Evolutionary conservation across 1,139 yeast species (phyloP).

Genomic region (Taiozyma sp.): DNA sequence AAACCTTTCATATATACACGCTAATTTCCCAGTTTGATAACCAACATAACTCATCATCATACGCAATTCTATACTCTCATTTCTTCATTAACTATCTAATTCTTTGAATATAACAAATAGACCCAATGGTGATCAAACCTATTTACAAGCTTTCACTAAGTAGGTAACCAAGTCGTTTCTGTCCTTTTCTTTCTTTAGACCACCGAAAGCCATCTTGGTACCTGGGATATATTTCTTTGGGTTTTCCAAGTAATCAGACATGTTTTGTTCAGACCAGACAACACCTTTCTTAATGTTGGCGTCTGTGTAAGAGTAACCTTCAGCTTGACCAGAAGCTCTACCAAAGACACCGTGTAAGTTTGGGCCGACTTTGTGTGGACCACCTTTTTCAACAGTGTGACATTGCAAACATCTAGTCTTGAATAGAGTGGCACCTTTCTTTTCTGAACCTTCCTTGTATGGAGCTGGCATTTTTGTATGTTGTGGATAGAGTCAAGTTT

Average conservation of each 20-base stretch:
- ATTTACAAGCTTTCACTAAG: slow-evolving; percentile 75
- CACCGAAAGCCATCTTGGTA: slow-evolving; percentile 99
- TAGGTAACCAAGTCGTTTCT: slow-evolving; percentile 95
- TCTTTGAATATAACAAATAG: not conserved
- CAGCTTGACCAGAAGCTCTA: slow-evolving; percentile 89
- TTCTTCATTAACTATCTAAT: not conserved
- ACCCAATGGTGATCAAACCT: slow-evolving; percentile 21
- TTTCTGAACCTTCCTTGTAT: slow-evolving; percentile 63
- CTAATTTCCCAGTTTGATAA: not conserved
- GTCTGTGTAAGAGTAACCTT: slow-evolving; percentile 93
- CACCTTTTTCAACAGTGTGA: slow-evolving; percentile 95
- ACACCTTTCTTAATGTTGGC: slow-evolving; percentile 98
- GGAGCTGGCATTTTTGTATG: slow-evolving; percentile 25
- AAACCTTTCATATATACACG: not conserved
- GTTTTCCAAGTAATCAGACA: slow-evolving; percentile 95
- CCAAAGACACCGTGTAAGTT: slow-evolving; percentile 94
- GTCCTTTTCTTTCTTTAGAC: slow-evolving; percentile 98
- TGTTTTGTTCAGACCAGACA: slow-evolving; percentile 79
- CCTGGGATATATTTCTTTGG: slow-evolving; percentile 99
- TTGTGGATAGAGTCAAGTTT: not conserved
- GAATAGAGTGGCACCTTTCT: slow-evolving; percentile 98
- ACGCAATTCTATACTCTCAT: not conserved
- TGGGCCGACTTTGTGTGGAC: slow-evolving; percentile 99
- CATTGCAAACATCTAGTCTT: slow-evolving; percentile 99
- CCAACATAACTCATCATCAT: not conserved